Percentiles rank a stretch among this genome's conserved stretches.
phyloP scores from a whole-genome alignment of 805 yeast species.

The Myxozyma monticola region DNA sequence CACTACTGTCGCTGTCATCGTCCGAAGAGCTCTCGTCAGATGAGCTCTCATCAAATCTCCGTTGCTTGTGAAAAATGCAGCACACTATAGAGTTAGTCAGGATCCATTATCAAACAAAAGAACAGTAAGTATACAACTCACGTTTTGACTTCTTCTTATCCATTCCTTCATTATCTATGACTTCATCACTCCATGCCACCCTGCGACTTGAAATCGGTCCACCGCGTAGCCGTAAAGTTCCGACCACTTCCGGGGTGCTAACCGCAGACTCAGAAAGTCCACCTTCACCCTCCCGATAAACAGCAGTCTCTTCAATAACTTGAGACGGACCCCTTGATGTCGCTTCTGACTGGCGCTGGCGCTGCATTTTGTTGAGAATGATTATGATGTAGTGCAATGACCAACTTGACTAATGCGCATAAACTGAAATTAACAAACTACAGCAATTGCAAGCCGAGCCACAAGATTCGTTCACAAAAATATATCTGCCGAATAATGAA shows the following conservation, averaged over 20 bases:
- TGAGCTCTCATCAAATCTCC: constrained; percentile 43
- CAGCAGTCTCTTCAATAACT: constrained; percentile 14
- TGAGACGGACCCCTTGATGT: constrained; percentile 21
- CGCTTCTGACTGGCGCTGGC: constrained; percentile 12
- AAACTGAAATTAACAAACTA: no score
- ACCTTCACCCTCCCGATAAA: constrained; percentile 14
- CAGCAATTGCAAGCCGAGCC: no score
- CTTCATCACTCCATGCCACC: constrained; percentile 83
- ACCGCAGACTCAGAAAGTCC: constrained; percentile 3
- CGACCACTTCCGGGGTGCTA: constrained; percentile 6
- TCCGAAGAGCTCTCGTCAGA: constrained; percentile 40
- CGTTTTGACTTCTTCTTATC: constrained; percentile 84
- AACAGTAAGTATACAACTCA: constrained; percentile 17
- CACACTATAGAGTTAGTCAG: constrained; percentile 43
- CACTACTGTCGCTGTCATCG: constrained; percentile 43
- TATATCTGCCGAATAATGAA: no score
- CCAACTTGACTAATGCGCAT: no score
- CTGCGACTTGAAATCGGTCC: constrained; percentile 35
- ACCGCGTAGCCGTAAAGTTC: constrained; percentile 26
- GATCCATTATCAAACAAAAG: constrained; percentile 27
- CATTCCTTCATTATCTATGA: constrained; percentile 86
- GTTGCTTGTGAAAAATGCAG: constrained; percentile 56
- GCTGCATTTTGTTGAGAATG: constrained; percentile 18
- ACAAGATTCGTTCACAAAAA: no score
- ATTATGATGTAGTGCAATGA: no score